These are phyloP conservation scores for Annulohypoxylon bovei DNA, from an alignment of 495 filamentous ascomycete species.

Conservation along the genomic window DNA sequence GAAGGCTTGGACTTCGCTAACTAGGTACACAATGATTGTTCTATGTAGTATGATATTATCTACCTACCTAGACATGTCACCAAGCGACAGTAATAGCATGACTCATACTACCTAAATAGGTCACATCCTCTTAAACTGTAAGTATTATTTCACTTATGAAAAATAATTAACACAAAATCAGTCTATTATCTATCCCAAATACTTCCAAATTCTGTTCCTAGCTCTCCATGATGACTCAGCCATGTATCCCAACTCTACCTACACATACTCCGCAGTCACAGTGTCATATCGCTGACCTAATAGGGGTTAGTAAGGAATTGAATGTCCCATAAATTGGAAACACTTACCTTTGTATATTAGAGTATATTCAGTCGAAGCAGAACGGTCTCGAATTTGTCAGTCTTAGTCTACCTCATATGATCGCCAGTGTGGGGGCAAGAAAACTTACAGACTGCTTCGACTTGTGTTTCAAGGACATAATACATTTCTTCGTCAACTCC, in stretches of 20 bases:
- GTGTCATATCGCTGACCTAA: neutral
- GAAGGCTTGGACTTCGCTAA: neutral
- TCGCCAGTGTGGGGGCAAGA: neutral
- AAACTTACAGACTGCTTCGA: neutral
- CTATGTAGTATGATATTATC: neutral
- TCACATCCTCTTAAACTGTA: no score
- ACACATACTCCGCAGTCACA: neutral
- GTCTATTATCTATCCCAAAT: no score
- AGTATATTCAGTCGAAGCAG: slow-evolving; percentile 1
- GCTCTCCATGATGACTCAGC: no score
- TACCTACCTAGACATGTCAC: no score
- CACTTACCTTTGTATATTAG: neutral
- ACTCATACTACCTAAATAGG: neutral
- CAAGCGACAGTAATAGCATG: neutral
- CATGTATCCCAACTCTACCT: neutral
- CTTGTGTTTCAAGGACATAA: neutral
- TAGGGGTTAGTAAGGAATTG: neutral
- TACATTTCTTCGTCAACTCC: neutral
- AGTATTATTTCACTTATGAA: no score
- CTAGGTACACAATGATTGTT: neutral
- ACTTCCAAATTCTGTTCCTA: no score
- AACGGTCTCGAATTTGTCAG: neutral
- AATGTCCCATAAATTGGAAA: neutral
- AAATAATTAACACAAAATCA: no score
- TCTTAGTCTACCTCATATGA: neutral